A percentile compares a stretch with the other conserved stretches of the same genome.
phyloP scores from a whole-genome alignment of 441 rosid genomes.

The Rhodomyrtus psidioides region DNA sequence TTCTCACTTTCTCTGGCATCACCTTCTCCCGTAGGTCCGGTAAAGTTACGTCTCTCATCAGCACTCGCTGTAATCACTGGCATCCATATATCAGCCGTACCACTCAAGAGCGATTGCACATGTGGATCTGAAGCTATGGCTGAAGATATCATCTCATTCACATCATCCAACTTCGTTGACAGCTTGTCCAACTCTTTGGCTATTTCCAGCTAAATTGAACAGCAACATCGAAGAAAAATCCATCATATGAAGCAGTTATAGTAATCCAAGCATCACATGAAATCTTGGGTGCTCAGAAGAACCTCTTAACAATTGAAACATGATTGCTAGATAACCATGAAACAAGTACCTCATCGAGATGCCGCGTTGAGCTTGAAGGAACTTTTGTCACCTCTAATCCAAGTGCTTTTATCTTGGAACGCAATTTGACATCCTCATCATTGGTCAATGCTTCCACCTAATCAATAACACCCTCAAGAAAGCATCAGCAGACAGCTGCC shows the following conservation, averaged over 20 bases:
- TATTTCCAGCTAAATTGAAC: conserved; percentile 46
- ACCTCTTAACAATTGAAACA: neutral
- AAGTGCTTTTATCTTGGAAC: conserved; percentile 81
- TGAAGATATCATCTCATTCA: conserved; percentile 82
- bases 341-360: conserved; percentile 47
- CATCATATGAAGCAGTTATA: neutral
- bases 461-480: neutral
- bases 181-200: conserved; percentile 77
- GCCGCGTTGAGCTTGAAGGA: conserved; percentile 43
- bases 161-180: conserved; percentile 70
- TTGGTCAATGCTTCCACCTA: conserved; percentile 76
- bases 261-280: neutral
- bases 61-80: conserved; percentile 80
- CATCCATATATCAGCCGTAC: conserved; percentile 75
- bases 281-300: neutral
- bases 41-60: conserved; percentile 56
- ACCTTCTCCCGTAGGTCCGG: conserved; percentile 22
- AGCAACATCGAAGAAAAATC: neutral
- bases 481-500: neutral
- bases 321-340: neutral
- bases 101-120: conserved; percentile 67
- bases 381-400: conserved; percentile 73
- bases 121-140: conserved; percentile 67
- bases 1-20: neutral
- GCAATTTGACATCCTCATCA: conserved; percentile 72